Evolutionary conservation across 208 protist genomes (phyloP).

Genomic region (Crithidia expoeki): DNA sequence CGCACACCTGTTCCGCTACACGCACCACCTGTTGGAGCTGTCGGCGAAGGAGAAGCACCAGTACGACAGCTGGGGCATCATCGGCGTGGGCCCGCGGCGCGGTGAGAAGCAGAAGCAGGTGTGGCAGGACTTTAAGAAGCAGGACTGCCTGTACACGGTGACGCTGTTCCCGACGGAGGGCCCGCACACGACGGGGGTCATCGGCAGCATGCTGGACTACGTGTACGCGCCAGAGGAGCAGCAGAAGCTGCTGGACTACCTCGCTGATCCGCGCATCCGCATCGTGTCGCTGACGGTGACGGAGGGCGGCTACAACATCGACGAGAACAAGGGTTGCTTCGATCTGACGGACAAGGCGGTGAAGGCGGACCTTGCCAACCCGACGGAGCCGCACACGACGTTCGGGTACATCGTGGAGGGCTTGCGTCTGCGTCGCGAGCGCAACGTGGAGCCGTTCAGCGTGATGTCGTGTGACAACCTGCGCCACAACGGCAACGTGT

Average conservation of each 20-base stretch:
- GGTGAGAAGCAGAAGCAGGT: conserved; percentile 34
- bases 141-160: conserved; percentile 50
- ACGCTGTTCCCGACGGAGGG: conserved; percentile 37
- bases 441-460: conserved; percentile 33
- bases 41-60: conserved; percentile 27
- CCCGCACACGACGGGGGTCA: conserved; percentile 18
- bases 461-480: conserved; percentile 57
- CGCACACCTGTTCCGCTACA: conserved; percentile 43
- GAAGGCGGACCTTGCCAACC: conserved; percentile 30
- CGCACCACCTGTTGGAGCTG: conserved; percentile 37
- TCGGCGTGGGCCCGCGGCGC: conserved; percentile 33
- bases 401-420: conserved; percentile 53
- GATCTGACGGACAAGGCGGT: conserved; percentile 33
- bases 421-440: conserved; percentile 34
- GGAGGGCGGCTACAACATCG: conserved; percentile 58
- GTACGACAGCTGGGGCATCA: conserved; percentile 26
- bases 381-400: conserved; percentile 30
- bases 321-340: conserved; percentile 44
- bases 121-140: conserved; percentile 44
- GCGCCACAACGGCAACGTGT: conserved; percentile 49
- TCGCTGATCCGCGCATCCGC: conserved; percentile 38
- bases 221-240: conserved; percentile 42
- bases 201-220: conserved; percentile 42
- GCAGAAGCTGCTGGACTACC: conserved; percentile 29
- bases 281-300: conserved; percentile 50